These are phyloP conservation scores for Syzygium aqueum DNA, from an alignment of 345 rosid genomes.

Conservation along the genomic window DNA sequence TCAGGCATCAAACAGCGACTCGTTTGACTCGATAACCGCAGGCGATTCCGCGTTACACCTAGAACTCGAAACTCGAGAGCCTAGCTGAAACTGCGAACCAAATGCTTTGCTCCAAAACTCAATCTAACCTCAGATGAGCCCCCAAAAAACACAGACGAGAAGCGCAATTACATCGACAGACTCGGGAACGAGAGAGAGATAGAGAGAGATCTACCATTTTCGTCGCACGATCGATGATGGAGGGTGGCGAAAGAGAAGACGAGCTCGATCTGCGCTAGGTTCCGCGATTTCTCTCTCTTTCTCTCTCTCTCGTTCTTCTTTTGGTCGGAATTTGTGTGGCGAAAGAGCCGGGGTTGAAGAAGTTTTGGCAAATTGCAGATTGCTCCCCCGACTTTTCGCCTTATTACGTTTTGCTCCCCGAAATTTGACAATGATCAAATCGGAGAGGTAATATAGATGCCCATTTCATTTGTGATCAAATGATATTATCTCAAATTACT, in stretches of 20 bases:
- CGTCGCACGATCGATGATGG: too few species aligned
- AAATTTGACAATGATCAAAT: not conserved
- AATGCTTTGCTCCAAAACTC: not conserved
- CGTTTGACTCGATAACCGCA: not conserved
- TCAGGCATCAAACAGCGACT: not conserved
- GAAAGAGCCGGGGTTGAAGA: too few species aligned
- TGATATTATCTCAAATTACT: not conserved
- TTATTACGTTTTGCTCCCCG: not conserved
- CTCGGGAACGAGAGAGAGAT: not conserved
- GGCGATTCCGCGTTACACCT: not conserved
- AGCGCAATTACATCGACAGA: not conserved
- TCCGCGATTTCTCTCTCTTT: not conserved
- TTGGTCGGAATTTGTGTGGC: not conserved
- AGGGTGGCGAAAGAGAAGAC: too few species aligned
- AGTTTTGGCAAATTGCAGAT: not conserved
- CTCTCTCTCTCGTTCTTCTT: not conserved
- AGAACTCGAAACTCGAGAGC: not conserved
- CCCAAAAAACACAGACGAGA: not conserved
- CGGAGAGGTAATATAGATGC: not conserved
- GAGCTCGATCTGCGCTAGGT: not conserved
- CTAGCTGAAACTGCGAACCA: not conserved
- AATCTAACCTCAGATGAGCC: not conserved
- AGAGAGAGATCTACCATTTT: not conserved
- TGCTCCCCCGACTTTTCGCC: not conserved
- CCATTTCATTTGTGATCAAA: not conserved